A percentile compares a stretch with the other conserved stretches of the same genome.
phyloP scores from a whole-genome alignment of 495 filamentous ascomycete genomes.

The Letharia columbiana region DNA sequence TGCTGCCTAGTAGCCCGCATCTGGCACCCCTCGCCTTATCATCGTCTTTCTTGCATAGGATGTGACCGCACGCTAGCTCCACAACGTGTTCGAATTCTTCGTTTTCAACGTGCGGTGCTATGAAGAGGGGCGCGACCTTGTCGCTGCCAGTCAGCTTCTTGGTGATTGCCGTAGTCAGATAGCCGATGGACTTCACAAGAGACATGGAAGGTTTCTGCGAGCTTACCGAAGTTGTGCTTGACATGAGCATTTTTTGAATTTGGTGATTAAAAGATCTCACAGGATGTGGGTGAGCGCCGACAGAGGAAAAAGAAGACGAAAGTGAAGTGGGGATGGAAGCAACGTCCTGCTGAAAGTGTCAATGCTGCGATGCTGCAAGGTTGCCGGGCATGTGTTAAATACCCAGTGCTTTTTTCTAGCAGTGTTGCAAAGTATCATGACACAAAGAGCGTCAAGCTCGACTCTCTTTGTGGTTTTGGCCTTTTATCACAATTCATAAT shows the following conservation, averaged over 20 bases:
- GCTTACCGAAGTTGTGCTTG: background rate
- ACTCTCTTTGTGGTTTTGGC: background rate
- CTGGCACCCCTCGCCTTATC: background rate
- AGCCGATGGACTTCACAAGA: background rate
- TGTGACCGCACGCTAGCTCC: background rate
- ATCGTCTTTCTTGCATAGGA: background rate
- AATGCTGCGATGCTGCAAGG: background rate
- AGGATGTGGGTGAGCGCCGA: background rate
- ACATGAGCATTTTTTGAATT: background rate
- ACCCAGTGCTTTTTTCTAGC: background rate
- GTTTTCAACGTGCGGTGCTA: background rate
- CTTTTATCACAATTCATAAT: background rate
- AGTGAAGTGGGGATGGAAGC: background rate
- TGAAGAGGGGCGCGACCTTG: background rate
- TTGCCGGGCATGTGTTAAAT: background rate
- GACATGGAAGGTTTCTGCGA: background rate
- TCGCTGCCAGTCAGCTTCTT: background rate
- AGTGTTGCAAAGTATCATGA: background rate
- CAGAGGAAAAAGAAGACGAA: background rate
- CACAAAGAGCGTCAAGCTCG: background rate
- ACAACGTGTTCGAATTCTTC: background rate
- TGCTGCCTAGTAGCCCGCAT: background rate
- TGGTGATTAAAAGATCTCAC: background rate
- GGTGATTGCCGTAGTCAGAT: background rate
- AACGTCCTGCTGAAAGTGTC: background rate